Base-by-base conservation (phyloP, 805 yeast genomes). In the Saccharomycopsis javanensis region DNA sequence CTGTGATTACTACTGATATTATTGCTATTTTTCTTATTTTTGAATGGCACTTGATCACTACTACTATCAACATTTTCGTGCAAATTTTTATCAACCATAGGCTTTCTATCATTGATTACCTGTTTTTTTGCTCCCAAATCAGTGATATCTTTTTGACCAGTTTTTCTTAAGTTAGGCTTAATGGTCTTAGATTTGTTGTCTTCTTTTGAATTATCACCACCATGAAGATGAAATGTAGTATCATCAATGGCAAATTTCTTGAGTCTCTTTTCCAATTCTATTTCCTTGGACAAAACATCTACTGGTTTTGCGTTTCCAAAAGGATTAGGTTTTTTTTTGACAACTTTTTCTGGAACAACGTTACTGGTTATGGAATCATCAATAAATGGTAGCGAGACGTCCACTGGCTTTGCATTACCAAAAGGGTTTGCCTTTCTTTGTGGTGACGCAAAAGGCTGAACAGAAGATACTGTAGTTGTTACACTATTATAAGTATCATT, bases 231-330 rank as follows among this genome's bases (percentile, higher is more conserved):
- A 55, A 59, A 61, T 7, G 63, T 61, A 10, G 62, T 61, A 11
- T 51, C 28, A 38, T 61, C 60, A 28, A 59, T 53, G 2, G 62
- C 59, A 31, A 51, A 57, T 37, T 54, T 55, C 16, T 50, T 42
- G 27, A 59, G 28, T 18, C 55, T 33, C 27, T 61, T 59, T 35
- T 74, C 77, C 23, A 72, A 65, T 62, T 74, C 76, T 31, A 70
- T 71, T 61, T 71, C 72, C 50, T 71, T 70, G 5, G 77, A 67
- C 20, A 73, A 63, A 3, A 72, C 68, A 60, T 76, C 79, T 6
- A 76, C 79, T 2, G 80, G 80, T 61, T 73, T 76, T 1, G 80
- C 80, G 4, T 68, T 69, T 1, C 79, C 80, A 64, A 76, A 76
- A 1, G 80, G 80, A 60, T 75, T 76, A 2, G 71, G 61, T 60